Base-by-base conservation (phyloP, 2,329 filamentous ascomycete genomes). In the Colletotrichum spinosum region DNA sequence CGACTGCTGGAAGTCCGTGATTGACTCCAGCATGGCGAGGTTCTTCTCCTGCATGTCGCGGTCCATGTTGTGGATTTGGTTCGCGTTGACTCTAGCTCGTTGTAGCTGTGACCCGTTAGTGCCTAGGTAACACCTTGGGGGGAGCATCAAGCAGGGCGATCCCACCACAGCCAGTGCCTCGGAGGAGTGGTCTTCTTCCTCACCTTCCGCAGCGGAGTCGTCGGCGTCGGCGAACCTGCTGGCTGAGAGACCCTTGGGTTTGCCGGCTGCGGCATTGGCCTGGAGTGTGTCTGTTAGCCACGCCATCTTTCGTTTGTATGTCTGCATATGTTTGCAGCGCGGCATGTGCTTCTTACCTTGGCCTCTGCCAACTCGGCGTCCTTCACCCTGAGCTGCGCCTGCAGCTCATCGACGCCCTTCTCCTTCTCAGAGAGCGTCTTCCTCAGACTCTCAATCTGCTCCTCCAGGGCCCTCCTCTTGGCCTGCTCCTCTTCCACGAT, bases 131-230 rank as follows among this genome's bases (percentile, higher is more conserved):
- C 44, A 55, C 39, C 25, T n/a, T 69, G 65, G 71, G 69, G 74
- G 72, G 75, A 75, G 72, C 74, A 77, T 76, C 76, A 81, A 79
- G 75, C 77, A 81, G 82, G 82, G 79, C 77, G 78, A 74, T 81
- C 88, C 84, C 85, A 90, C 88, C 87, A 85, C 87, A 80, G 88
- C 87, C 79, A 90, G 82, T 78, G 88, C 88, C 75, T 83, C 81
- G 75, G 88, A 90, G 77, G 87, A 87, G 81, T 86, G 80, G 75
- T 90, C 88, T 72, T 86, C 83, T 75, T 79, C 79, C 86, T 89
- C 87, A 86, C 84, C 86, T 86, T 84, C 84, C 60, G 77, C 73
- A 53, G 73, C 74, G 50, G 74, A 75, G 62, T 71, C 76, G 53
- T 79, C 76, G 55, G 73, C 74, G 55, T 77, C 76, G 61, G 86